These are phyloP conservation scores for Anisodus tanguticus DNA, from an alignment of 257 asterid species.

Conservation along the genomic window DNA sequence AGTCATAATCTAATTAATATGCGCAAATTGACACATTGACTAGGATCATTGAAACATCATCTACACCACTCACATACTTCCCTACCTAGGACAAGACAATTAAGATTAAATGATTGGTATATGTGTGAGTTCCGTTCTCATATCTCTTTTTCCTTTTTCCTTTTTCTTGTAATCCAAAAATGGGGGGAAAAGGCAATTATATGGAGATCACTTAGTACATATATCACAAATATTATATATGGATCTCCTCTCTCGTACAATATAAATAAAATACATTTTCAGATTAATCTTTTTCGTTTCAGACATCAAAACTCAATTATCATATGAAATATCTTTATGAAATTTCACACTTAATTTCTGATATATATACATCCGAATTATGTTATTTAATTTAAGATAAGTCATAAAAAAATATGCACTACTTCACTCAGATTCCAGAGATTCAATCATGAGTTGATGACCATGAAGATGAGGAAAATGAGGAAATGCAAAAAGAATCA, in stretches of 20 bases:
- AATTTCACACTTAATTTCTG: neutral
- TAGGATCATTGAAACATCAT: neutral
- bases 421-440: constrained; percentile 22
- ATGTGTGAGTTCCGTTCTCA: neutral
- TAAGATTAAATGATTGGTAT: neutral
- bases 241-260: too few relatives aligned
- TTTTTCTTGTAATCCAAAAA: neutral
- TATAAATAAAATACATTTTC: too few relatives aligned
- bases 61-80: neutral
- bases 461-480: neutral
- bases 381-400: neutral
- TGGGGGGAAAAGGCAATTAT: neutral
- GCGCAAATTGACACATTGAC: too few relatives aligned
- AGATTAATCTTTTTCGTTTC: too few relatives aligned
- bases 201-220: neutral
- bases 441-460: neutral
- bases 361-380: neutral
- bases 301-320: too few relatives aligned
- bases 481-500: neutral
- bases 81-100: neutral
- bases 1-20: neutral
- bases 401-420: neutral
- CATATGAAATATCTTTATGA: neutral
- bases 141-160: neutral
- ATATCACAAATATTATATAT: neutral